phyloP scores from a whole-genome alignment of 495 filamentous ascomycete species.

The Hypoxylon perforatum region DNA sequence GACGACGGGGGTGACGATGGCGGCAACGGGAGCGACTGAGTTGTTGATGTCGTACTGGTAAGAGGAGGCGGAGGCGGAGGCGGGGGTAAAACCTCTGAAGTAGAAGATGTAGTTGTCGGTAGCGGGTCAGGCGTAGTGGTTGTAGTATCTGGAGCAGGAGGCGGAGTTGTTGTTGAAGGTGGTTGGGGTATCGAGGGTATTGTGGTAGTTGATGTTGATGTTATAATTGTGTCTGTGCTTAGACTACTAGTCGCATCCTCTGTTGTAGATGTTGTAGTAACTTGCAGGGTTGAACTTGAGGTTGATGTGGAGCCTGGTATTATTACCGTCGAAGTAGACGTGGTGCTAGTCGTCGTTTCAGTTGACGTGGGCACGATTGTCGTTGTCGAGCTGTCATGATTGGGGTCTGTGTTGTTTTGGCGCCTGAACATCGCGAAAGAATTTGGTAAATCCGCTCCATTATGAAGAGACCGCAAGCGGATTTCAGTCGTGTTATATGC shows the following conservation, averaged over 20 bases:
- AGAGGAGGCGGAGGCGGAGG: neutral
- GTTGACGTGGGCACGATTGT: constrained; percentile 6
- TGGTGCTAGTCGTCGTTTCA: constrained; percentile 1
- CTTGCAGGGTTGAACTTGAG: constrained; percentile 1
- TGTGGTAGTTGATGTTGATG: constrained; percentile 1
- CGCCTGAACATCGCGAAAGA: constrained; percentile 12
- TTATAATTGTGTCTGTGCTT: constrained; percentile 1
- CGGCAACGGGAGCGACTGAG: neutral
- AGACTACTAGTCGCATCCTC: neutral
- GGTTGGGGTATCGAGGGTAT: neutral
- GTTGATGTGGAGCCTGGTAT: neutral
- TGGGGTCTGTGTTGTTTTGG: constrained; percentile 19
- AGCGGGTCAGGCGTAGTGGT: neutral
- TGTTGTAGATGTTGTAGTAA: neutral
- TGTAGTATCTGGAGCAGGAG: neutral
- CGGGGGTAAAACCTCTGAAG: neutral
- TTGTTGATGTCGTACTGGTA: neutral
- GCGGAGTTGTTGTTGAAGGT: neutral
- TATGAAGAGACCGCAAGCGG: constrained; percentile 9
- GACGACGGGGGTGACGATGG: constrained; percentile 8
- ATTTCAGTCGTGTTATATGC: constrained; percentile 19
- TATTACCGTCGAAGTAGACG: neutral
- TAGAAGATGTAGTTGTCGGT: neutral
- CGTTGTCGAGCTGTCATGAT: neutral
- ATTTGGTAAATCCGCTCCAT: neutral